Percentiles rank a stretch among this genome's conserved stretches.
phyloP scores from a whole-genome alignment of 2,329 filamentous ascomycete species.

The Aspergillus sp. region DNA sequence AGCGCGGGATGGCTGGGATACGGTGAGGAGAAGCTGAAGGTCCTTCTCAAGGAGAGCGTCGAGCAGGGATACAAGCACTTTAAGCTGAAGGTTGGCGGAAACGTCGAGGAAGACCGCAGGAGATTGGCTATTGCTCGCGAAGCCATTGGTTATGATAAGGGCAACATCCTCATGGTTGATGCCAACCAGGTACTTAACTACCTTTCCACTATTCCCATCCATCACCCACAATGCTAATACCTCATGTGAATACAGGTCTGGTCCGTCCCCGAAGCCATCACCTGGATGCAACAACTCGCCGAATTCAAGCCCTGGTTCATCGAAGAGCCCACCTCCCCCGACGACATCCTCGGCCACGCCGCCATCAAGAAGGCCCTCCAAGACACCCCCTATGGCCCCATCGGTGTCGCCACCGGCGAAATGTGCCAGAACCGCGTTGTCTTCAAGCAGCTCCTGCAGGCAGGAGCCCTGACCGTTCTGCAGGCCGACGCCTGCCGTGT shows the following conservation, averaged over 20 bases:
- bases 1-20: slow-evolving; percentile 92
- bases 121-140: slow-evolving; percentile 73
- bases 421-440: slow-evolving; percentile 95
- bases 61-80: slow-evolving; percentile 78
- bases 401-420: slow-evolving; percentile 87
- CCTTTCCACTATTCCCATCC: not conserved
- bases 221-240: not conserved
- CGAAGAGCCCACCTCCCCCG: slow-evolving; percentile 87
- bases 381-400: slow-evolving; percentile 54
- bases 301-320: slow-evolving; percentile 88
- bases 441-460: slow-evolving; percentile 85
- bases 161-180: slow-evolving; percentile 87
- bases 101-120: slow-evolving; percentile 69
- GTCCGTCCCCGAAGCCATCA: slow-evolving; percentile 86
- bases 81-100: slow-evolving; percentile 84
- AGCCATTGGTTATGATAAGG: slow-evolving; percentile 78
- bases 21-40: slow-evolving; percentile 81
- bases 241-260: slow-evolving; percentile 56
- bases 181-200: slow-evolving; percentile 69
- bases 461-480: slow-evolving; percentile 80
- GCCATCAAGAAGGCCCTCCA: slow-evolving; percentile 78
- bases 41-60: slow-evolving; percentile 71
- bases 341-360: slow-evolving; percentile 86
- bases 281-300: slow-evolving; percentile 78
- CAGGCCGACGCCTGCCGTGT: slow-evolving; percentile 90